Percentiles rank a stretch among this genome's conserved stretches.
Conservation (phyloP, 108 stramenopile species). For the Asterionellopsis glacialis region DNA sequence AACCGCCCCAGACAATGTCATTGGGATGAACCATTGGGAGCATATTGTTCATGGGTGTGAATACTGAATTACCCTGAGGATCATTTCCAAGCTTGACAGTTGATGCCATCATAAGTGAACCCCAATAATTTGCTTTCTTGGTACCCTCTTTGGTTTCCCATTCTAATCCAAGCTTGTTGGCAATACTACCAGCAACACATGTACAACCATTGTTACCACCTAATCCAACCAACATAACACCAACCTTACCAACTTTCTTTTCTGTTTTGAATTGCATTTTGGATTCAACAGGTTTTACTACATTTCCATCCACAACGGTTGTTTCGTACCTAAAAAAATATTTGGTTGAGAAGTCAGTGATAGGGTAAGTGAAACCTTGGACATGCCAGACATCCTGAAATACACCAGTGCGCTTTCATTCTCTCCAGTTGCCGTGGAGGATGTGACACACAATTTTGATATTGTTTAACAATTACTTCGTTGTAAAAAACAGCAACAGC, state of each 20-base stretch:
- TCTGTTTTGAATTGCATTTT: slow-evolving; percentile 89
- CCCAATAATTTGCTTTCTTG: slow-evolving; percentile 91
- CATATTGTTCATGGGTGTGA: slow-evolving; percentile 87
- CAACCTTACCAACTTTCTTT: slow-evolving; percentile 85
- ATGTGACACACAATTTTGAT: no score
- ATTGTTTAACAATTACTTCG: no score
- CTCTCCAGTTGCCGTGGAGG: no score
- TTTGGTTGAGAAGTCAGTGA: not conserved
- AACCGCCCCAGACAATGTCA: slow-evolving; percentile 96
- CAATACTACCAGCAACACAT: slow-evolving; percentile 89
- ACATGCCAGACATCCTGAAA: not conserved
- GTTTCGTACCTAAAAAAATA: slow-evolving; percentile 70
- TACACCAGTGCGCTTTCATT: not conserved
- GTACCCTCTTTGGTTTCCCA: slow-evolving; percentile 93
- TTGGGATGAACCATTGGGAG: slow-evolving; percentile 93
- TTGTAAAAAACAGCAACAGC: no score
- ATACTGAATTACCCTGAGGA: slow-evolving; percentile 76
- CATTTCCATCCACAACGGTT: slow-evolving; percentile 85
- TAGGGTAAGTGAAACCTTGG: not conserved
- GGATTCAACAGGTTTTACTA: slow-evolving; percentile 60
- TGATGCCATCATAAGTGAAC: slow-evolving; percentile 90
- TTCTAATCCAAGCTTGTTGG: slow-evolving; percentile 85
- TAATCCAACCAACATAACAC: slow-evolving; percentile 95
- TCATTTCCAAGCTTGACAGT: slow-evolving; percentile 91
- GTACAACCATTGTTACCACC: slow-evolving; percentile 98